Evolutionary conservation across 2,329 filamentous ascomycete genomes (phyloP).

Genomic region (Calonectria pseudoturangicola): DNA sequence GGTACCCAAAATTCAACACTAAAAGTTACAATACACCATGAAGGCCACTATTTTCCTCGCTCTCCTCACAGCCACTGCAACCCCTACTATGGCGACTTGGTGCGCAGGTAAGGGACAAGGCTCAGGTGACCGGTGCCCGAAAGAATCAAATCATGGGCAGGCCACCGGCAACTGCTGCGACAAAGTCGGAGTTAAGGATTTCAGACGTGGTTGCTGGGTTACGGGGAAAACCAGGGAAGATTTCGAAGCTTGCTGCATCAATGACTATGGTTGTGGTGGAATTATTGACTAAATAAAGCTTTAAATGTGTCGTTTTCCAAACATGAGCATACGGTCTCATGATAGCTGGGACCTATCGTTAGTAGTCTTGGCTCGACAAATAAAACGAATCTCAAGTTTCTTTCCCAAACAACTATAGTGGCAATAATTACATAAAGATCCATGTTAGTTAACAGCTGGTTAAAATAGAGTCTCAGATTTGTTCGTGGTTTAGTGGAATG

Average conservation of each 20-base stretch:
- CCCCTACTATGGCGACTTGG: conserved; percentile 9
- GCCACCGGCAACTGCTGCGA: conserved; percentile 15
- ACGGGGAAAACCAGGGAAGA: not conserved
- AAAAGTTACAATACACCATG: not conserved
- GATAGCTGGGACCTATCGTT: not conserved
- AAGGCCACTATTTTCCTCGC: not conserved
- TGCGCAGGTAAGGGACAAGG: not conserved
- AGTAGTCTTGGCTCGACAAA: too few species aligned
- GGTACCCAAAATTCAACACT: too few species aligned
- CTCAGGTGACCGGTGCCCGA: not conserved
- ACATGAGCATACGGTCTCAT: not conserved
- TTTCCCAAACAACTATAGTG: too few species aligned
- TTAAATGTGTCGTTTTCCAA: not conserved
- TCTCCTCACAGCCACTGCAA: not conserved
- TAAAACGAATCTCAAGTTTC: too few species aligned
- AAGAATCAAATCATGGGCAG: conserved; percentile 11
- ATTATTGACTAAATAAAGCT: not conserved
- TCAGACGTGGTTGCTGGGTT: conserved; percentile 16
- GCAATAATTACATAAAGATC: too few species aligned
- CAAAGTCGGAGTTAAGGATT: conserved; percentile 2
- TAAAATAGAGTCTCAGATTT: too few species aligned
- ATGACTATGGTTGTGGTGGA: conserved; percentile 7
- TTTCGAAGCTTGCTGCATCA: conserved; percentile 4
- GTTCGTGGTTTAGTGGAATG: too few species aligned
- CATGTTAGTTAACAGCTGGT: too few species aligned